phyloP scores from a whole-genome alignment of 768 basidiomycete genomes.

The Auricularia cornea region DNA sequence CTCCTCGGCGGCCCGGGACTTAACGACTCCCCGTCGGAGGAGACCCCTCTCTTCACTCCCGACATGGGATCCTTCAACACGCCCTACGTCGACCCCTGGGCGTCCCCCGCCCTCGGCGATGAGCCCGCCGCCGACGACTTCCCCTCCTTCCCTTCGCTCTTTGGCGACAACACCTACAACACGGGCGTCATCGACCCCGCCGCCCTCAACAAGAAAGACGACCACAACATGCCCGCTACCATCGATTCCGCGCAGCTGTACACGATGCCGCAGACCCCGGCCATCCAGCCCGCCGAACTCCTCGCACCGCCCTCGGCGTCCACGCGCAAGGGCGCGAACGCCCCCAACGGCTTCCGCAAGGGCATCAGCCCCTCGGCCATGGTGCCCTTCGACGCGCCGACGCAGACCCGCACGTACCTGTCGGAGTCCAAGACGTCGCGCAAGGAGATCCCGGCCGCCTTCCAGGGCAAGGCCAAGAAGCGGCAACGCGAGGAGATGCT shows the following conservation, averaged over 20 bases:
- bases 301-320: neutral
- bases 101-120: neutral
- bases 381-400: constrained; percentile 69
- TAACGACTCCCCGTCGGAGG: neutral
- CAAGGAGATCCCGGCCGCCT: constrained; percentile 68
- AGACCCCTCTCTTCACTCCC: neutral
- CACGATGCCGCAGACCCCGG: neutral
- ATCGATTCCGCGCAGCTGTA: neutral
- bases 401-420: constrained; percentile 66
- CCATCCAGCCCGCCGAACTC: neutral
- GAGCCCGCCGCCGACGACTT: neutral
- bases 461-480: constrained; percentile 17
- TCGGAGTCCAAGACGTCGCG: constrained; percentile 68
- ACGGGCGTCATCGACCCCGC: neutral
- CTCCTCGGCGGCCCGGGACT: neutral
- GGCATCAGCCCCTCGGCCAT: constrained; percentile 57
- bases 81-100: neutral
- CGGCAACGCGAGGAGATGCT: constrained; percentile 1
- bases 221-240: neutral
- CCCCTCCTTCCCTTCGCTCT: neutral
- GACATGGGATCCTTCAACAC: neutral
- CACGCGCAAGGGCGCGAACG: constrained; percentile 13
- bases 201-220: neutral
- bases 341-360: constrained; percentile 68
- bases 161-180: neutral